Evolutionary conservation across 805 yeast genomes (phyloP).

Genomic region (Kluyveromyces siamensis): DNA sequence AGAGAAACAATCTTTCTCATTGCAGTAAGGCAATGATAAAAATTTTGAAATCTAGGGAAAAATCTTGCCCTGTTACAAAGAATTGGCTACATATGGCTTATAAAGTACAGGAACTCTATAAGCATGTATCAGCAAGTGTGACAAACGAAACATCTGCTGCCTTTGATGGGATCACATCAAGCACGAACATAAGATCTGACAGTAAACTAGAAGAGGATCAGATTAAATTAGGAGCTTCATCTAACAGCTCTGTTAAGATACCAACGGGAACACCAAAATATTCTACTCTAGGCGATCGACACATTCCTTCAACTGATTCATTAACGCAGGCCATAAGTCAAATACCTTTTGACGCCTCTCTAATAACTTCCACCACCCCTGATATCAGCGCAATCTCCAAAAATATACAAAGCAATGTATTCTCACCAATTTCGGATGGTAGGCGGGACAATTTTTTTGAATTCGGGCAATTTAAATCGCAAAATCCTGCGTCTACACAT

Average conservation of each 20-base stretch:
- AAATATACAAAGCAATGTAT: background rate
- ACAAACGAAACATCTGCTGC: background rate
- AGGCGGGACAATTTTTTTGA: background rate
- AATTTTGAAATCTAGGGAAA: conserved; percentile 4
- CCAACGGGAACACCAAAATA: background rate
- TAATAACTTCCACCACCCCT: background rate
- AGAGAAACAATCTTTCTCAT: background rate
- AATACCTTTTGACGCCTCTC: background rate
- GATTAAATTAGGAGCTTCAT: background rate
- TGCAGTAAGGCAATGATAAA: conserved; percentile 1
- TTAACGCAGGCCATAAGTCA: background rate
- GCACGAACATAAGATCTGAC: too few relatives aligned
- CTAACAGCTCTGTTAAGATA: background rate
- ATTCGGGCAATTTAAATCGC: background rate
- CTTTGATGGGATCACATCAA: too few relatives aligned
- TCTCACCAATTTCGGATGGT: background rate
- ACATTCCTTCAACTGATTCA: background rate
- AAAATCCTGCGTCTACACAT: background rate
- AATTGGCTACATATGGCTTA: conserved; percentile 5
- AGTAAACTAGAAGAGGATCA: background rate
- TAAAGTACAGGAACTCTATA: conserved; percentile 5
- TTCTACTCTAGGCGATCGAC: background rate
- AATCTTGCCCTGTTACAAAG: conserved; percentile 1
- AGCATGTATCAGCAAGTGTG: conserved; percentile 2
- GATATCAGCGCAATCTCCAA: background rate